Percentiles rank a stretch among this genome's conserved stretches.
phyloP scores from a whole-genome alignment of 495 filamentous ascomycete species.

The Talaromyces proteolyticus region DNA sequence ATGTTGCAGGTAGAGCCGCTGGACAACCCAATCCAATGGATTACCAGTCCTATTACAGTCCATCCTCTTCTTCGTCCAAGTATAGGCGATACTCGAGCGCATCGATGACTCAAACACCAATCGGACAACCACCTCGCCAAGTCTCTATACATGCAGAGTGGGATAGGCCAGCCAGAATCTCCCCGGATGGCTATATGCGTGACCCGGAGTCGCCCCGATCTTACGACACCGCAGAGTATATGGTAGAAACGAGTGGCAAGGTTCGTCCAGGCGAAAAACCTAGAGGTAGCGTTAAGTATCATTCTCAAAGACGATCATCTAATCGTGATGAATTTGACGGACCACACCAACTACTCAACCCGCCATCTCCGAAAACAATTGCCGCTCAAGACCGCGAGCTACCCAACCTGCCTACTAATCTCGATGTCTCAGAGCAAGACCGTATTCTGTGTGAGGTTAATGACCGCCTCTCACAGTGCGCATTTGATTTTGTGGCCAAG shows the following conservation, averaged over 20 bases:
- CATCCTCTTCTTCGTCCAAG: constrained; percentile 4
- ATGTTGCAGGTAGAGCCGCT: constrained; percentile 15
- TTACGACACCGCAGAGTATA: constrained; percentile 31
- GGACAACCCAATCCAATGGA: constrained; percentile 26
- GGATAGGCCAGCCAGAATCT: constrained; percentile 26
- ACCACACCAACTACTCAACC: constrained; percentile 70
- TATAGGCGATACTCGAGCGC: constrained; percentile 7
- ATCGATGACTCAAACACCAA: constrained; percentile 20
- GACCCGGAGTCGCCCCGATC: constrained; percentile 26
- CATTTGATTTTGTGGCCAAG: constrained; percentile 83
- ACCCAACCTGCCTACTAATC: constrained; percentile 74
- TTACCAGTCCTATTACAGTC: constrained; percentile 21
- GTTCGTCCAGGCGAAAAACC: constrained; percentile 32
- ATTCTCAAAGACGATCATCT: constrained; percentile 65
- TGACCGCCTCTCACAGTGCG: constrained; percentile 76
- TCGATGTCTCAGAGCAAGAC: constrained; percentile 79
- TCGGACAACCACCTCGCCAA: constrained; percentile 24
- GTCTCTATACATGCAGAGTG: constrained; percentile 28
- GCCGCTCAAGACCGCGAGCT: constrained; percentile 72
- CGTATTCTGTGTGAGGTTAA: constrained; percentile 72
- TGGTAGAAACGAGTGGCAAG: constrained; percentile 30
- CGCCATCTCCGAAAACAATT: constrained; percentile 57
- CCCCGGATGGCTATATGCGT: constrained; percentile 25
- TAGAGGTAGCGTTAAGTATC: constrained; percentile 40
- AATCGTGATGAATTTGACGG: constrained; percentile 88